Conservation (phyloP, 371 early-diverging fungal species). For the Mucor plumbeus region DNA sequence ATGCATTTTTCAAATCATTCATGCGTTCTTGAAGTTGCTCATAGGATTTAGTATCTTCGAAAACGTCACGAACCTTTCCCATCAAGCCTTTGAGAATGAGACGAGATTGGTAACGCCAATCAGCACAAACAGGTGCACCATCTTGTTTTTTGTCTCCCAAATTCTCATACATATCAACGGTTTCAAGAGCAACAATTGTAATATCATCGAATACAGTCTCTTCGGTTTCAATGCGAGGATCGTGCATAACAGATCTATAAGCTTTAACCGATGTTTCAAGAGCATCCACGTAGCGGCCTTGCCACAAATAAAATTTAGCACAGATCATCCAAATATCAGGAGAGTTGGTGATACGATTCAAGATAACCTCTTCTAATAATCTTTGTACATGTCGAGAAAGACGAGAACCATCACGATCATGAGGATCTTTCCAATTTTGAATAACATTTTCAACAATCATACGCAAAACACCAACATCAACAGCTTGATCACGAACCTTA, state of each 20-base stretch:
- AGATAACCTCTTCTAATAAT: constrained; percentile 70
- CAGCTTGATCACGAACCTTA: constrained; percentile 64
- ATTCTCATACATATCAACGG: constrained; percentile 81
- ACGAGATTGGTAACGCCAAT: constrained; percentile 89
- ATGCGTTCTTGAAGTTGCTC: constrained; percentile 65
- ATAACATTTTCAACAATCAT: constrained; percentile 75
- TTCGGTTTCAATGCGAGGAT: constrained; percentile 73
- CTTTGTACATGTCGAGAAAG: constrained; percentile 51
- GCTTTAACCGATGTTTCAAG: constrained; percentile 85
- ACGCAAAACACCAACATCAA: constrained; percentile 79
- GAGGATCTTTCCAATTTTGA: constrained; percentile 67
- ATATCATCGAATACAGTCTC: constrained; percentile 72
- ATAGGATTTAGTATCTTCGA: constrained; percentile 70
- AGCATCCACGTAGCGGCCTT: constrained; percentile 62
- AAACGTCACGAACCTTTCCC: constrained; percentile 77
- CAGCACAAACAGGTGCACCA: constrained; percentile 68
- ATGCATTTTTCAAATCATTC: constrained; percentile 55
- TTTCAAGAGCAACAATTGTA: constrained; percentile 70
- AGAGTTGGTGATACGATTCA: constrained; percentile 74
- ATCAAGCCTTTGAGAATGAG: constrained; percentile 82
- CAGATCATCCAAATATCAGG: constrained; percentile 79
- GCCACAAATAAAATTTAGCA: constrained; percentile 79
- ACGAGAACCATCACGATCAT: constrained; percentile 50
- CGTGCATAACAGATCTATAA: constrained; percentile 79
- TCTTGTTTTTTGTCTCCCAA: constrained; percentile 60